Evolutionary conservation across 2,329 filamentous ascomycete species (phyloP).

Genomic region (Microsporum ferrugineum): DNA sequence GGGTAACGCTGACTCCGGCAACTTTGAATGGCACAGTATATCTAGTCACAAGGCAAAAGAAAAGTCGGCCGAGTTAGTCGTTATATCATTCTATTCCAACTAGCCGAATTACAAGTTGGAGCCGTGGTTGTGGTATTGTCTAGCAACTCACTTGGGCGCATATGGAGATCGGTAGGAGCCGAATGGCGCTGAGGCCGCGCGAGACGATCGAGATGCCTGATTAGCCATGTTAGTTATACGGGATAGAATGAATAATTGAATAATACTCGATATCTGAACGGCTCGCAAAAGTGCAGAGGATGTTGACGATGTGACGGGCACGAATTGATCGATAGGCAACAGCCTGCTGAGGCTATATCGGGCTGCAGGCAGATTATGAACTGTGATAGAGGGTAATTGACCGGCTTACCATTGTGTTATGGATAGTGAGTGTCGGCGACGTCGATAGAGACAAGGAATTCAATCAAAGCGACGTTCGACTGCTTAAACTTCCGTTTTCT

Average conservation of each 20-base stretch:
- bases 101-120: background rate
- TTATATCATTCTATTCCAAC: background rate
- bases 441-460: background rate
- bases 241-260: background rate
- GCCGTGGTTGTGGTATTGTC: background rate
- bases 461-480: background rate
- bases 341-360: background rate
- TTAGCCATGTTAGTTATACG: background rate
- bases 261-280: background rate
- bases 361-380: too few relatives aligned
- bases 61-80: background rate
- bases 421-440: background rate
- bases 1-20: slow-evolving; percentile 38
- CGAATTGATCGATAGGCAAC: background rate
- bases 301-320: background rate
- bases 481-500: slow-evolving; percentile 1
- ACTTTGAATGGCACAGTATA: slow-evolving; percentile 40
- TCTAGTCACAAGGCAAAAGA: slow-evolving; percentile 22
- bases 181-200: background rate
- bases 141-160: slow-evolving; percentile 43
- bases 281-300: background rate
- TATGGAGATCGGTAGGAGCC: slow-evolving; percentile 44
- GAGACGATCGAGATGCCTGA: background rate
- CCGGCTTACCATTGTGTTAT: background rate
- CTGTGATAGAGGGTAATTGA: background rate